Base-by-base conservation (phyloP, 2,329 filamentous ascomycete species). In the Dactylonectria estremocensis region DNA sequence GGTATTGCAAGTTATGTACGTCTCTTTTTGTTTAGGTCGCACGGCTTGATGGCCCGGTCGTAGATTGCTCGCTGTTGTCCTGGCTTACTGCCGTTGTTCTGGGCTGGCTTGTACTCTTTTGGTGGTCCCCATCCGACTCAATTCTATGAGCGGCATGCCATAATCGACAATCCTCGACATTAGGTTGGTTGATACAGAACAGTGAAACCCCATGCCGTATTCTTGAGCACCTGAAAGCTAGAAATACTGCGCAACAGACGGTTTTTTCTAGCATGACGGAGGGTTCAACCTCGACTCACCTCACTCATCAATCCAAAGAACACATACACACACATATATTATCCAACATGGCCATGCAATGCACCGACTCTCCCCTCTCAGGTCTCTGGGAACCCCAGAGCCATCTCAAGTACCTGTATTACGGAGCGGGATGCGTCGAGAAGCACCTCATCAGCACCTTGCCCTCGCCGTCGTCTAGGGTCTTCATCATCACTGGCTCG, bases 371-470 rank as follows among this genome's bases (percentile, higher is more conserved):
- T 31, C 71, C 69, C 18, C 61, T 72, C 1, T 67, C 57, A 16
- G 71, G 69, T 10, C 52, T 73, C 31, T 73, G 71, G 71, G 68
- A 63, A 28, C 71, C 71, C 18, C 69, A 72, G 22, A 46, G 49
- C 20, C 71, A 73, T 22, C 59, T 73, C 48, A 68, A 72, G 56
- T 28, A 66, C 33, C 24, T 73, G 40, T 69, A 72, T 56, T 73
- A 73, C 49, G 71, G 71, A 13, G 40, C 71, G 2, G 64, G 68
- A 33, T 73, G 71, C 46, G 66, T 72, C 11, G 66, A 72, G 20
- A 66, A 70, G 33, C 66, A 73, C 28, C 68, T 73, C 11, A 20
- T 70, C 18, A 52, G 18, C 49, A 48, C 59, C 8, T 22, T 72
- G 20, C 69, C 69, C 6, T 69, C 66, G n/a, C 11, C 64, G 1